These are phyloP conservation scores for Anastatica hierochuntica DNA, from an alignment of 345 rosid species.

Conservation along the genomic window DNA sequence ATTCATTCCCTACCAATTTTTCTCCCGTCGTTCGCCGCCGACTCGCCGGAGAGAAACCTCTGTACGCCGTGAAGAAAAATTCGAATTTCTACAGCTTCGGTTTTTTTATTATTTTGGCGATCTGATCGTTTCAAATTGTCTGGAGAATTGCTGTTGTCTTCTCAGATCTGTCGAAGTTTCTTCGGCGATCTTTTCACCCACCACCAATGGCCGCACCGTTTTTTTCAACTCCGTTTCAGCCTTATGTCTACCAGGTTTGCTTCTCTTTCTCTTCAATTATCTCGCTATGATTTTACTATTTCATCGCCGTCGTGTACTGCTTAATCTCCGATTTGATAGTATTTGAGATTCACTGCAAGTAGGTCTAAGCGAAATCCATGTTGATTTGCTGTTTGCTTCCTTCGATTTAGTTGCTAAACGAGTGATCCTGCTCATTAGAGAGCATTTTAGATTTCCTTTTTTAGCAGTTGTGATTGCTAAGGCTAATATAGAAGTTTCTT, in stretches of 20 bases:
- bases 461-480: background rate
- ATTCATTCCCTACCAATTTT: background rate
- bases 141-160: background rate
- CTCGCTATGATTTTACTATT: too few species aligned
- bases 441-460: background rate
- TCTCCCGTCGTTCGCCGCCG: constrained; percentile 3
- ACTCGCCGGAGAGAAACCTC: background rate
- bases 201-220: constrained; percentile 99
- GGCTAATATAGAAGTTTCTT: background rate
- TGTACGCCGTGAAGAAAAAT: background rate
- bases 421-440: background rate
- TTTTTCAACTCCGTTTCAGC: constrained; percentile 90
- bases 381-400: background rate
- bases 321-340: background rate
- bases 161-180: too few species aligned
- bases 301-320: background rate
- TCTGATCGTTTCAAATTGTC: background rate
- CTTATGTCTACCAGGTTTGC: constrained; percentile 84
- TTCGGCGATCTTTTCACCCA: too few species aligned
- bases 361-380: background rate
- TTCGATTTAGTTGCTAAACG: background rate
- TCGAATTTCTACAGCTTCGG: background rate
- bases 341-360: background rate
- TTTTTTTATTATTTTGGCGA: too few species aligned
- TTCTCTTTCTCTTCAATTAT: background rate